These are phyloP conservation scores for Colletotrichum liaoningense DNA, from an alignment of 2,329 filamentous ascomycete genomes.

Conservation along the genomic window DNA sequence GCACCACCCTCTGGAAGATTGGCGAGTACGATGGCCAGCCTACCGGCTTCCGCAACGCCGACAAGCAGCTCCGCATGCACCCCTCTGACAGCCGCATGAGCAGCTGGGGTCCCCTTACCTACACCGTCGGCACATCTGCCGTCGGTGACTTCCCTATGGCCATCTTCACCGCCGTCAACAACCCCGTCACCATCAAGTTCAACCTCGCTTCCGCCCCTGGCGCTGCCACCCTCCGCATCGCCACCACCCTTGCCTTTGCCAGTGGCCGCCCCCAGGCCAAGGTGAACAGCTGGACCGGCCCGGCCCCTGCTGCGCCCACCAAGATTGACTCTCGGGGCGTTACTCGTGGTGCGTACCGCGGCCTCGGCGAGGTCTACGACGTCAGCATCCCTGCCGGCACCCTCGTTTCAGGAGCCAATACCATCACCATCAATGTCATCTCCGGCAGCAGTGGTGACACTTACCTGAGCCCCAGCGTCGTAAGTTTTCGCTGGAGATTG, in stretches of 20 bases:
- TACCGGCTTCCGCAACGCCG: slow-evolving; percentile 74
- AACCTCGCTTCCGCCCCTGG: slow-evolving; percentile 61
- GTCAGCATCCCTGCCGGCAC: slow-evolving; percentile 69
- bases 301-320: slow-evolving; percentile 63
- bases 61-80: slow-evolving; percentile 76
- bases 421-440: slow-evolving; percentile 68
- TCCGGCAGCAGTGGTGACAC: slow-evolving; percentile 67
- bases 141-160: slow-evolving; percentile 73
- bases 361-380: slow-evolving; percentile 73
- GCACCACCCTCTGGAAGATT: slow-evolving; percentile 70
- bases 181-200: slow-evolving; percentile 70
- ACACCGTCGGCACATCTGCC: slow-evolving; percentile 68
- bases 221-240: slow-evolving; percentile 70
- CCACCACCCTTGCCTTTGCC: slow-evolving; percentile 72
- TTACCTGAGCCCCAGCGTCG: slow-evolving; percentile 69
- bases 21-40: slow-evolving; percentile 75
- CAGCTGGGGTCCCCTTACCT: slow-evolving; percentile 69
- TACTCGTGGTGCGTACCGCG: slow-evolving; percentile 74
- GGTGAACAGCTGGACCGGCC: slow-evolving; percentile 65
- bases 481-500: slow-evolving; percentile 36
- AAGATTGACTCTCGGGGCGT: slow-evolving; percentile 75
- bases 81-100: slow-evolving; percentile 74
- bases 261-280: slow-evolving; percentile 67
- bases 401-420: slow-evolving; percentile 70
- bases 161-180: slow-evolving; percentile 70